Percentiles rank a stretch among this genome's conserved stretches.
These are phyloP conservation scores for Atalantia buxifolia DNA, from an alignment of 345 rosid genomes.

Conservation along the genomic window DNA sequence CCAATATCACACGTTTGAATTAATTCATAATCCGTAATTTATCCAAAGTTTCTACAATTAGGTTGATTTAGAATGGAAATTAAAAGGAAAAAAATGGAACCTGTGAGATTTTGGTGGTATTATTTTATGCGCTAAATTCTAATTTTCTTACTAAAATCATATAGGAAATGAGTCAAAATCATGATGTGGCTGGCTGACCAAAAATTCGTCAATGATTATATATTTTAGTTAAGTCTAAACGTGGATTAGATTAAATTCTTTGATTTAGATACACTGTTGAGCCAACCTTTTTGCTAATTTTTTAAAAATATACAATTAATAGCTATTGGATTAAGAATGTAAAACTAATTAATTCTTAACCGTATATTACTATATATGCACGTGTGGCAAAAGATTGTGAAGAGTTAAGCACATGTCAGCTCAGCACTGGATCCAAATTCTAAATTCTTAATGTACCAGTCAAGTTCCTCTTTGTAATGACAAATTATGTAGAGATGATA, in stretches of 20 bases:
- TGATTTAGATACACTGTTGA: no score
- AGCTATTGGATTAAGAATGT: no score
- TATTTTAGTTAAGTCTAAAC: background rate
- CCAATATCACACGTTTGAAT: background rate
- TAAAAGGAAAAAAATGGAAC: background rate
- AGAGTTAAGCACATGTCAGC: accelerated
- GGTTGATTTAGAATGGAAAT: background rate
- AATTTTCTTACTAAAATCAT: background rate
- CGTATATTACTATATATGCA: no score
- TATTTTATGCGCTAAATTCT: background rate
- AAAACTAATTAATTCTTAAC: no score
- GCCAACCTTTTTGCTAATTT: no score
- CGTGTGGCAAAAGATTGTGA: no score
- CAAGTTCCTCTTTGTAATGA: background rate
- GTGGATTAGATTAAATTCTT: background rate
- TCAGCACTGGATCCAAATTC: no score
- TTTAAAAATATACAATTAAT: no score
- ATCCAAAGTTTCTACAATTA: background rate
- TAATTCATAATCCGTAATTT: background rate
- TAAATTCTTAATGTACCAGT: no score
- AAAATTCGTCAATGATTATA: background rate
- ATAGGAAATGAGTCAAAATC: no score
- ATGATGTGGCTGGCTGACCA: no score
- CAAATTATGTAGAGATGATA: background rate
- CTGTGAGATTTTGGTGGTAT: background rate